phyloP scores from a whole-genome alignment of 495 filamentous ascomycete genomes.

The Xylona heveae region DNA sequence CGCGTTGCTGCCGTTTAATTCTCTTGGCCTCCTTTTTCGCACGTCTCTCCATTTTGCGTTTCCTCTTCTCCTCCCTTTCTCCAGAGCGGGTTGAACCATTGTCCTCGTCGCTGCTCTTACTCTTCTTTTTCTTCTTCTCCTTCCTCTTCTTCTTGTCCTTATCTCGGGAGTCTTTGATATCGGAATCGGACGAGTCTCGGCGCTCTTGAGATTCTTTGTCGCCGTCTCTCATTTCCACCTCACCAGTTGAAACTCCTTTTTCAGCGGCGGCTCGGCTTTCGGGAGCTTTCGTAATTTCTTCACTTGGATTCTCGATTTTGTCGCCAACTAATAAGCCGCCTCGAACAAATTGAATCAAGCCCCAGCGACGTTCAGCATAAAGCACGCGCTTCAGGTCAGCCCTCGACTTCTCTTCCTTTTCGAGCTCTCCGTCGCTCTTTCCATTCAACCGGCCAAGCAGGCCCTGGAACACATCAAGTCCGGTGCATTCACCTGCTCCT shows the following conservation, averaged over 20 bases:
- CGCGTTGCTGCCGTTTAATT: constrained; percentile 18
- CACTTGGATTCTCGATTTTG: constrained; percentile 18
- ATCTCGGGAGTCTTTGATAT: constrained; percentile 24
- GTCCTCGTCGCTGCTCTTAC: constrained; percentile 4
- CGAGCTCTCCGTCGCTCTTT: constrained; percentile 44
- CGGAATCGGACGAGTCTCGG: constrained; percentile 5
- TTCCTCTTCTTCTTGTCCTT: constrained; percentile 13
- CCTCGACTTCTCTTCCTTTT: constrained; percentile 37
- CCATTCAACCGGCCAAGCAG: constrained; percentile 79
- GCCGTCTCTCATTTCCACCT: not conserved
- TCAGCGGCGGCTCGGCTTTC: constrained; percentile 4
- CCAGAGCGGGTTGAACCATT: constrained; percentile 6
- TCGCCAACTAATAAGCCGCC: constrained; percentile 64
- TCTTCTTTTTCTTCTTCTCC: constrained; percentile 19
- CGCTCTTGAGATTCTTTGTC: not conserved
- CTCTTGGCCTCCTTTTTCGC: constrained; percentile 14
- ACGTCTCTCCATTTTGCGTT: constrained; percentile 25
- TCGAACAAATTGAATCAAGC: constrained; percentile 55
- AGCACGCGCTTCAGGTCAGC: constrained; percentile 40
- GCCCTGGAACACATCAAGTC: constrained; percentile 63
- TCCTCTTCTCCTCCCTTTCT: constrained; percentile 23
- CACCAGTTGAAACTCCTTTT: constrained; percentile 3
- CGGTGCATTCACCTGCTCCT: constrained; percentile 48
- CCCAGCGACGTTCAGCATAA: constrained; percentile 49
- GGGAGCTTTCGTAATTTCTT: constrained; percentile 10